Evolutionary conservation across 2,329 filamentous ascomycete genomes (phyloP).

Genomic region (Trichocomaceae sp.): DNA sequence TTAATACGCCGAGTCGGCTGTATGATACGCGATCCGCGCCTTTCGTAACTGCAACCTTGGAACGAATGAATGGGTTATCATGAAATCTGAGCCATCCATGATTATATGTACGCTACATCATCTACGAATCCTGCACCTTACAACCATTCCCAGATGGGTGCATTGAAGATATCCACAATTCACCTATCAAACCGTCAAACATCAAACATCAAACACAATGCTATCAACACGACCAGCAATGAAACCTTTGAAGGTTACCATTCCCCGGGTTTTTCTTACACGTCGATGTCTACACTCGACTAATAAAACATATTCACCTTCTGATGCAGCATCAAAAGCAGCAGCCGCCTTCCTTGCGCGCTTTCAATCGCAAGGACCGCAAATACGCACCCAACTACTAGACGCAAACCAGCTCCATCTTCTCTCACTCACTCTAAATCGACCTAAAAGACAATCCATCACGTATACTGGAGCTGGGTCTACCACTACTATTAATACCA

Average conservation of each 20-base stretch:
- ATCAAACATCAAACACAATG: background rate
- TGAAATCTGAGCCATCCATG: background rate
- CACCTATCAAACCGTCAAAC: background rate
- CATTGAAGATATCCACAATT: background rate
- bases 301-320: background rate
- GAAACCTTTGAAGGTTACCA: background rate
- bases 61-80: background rate
- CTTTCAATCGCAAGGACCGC: slow-evolving; percentile 37
- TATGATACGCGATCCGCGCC: background rate
- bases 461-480: slow-evolving; percentile 32
- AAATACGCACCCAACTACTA: slow-evolving; percentile 46
- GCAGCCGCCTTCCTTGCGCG: slow-evolving; percentile 38
- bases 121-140: background rate
- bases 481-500: background rate
- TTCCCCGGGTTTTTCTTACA: background rate
- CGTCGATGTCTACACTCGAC: background rate
- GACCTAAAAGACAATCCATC: slow-evolving; percentile 32
- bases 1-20: slow-evolving; percentile 8
- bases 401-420: slow-evolving; percentile 60
- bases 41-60: background rate
- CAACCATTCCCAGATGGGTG: background rate
- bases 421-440: slow-evolving; percentile 52
- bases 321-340: slow-evolving; percentile 23
- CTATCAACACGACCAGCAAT: background rate
- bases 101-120: background rate